Percentiles rank a stretch among this genome's conserved stretches.
phyloP scores from a whole-genome alignment of 2,329 filamentous ascomycete species.

The Calonectria montana region DNA sequence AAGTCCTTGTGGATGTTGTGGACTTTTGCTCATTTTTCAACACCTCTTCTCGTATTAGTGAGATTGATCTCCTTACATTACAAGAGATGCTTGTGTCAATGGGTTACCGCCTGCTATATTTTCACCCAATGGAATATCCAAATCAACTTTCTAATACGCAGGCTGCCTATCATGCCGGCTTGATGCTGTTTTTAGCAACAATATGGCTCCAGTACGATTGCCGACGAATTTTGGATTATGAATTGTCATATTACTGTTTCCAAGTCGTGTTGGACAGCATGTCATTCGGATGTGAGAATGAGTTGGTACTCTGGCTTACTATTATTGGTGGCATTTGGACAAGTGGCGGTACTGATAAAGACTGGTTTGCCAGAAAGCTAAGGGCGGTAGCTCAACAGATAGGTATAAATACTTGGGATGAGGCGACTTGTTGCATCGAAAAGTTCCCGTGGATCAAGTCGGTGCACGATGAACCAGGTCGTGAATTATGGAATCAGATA shows the following conservation, averaged over 20 bases:
- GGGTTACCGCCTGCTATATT: slow-evolving; percentile 14
- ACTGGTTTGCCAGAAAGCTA: slow-evolving; percentile 9
- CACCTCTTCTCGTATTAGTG: neutral
- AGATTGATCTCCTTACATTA: neutral
- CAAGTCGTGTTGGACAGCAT: neutral
- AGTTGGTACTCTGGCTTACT: slow-evolving; percentile 20
- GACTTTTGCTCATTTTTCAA: neutral
- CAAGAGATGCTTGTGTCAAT: slow-evolving; percentile 25
- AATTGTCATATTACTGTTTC: neutral
- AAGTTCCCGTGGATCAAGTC: slow-evolving; percentile 27
- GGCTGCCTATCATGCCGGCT: slow-evolving; percentile 19
- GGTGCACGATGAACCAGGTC: slow-evolving; percentile 22
- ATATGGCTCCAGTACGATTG: slow-evolving; percentile 19
- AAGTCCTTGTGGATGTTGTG: slow-evolving; percentile 6
- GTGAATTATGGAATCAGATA: slow-evolving; percentile 32
- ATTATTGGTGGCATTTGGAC: slow-evolving; percentile 26
- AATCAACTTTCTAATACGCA: neutral
- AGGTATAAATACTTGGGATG: slow-evolving; percentile 18
- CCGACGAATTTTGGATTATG: slow-evolving; percentile 15
- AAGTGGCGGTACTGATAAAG: neutral
- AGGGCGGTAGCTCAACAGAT: neutral
- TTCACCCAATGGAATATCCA: neutral
- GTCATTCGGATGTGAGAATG: neutral
- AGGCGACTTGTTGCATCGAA: neutral
- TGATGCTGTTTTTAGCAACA: slow-evolving; percentile 17